These are phyloP conservation scores for Grammothele lineata DNA, from an alignment of 768 basidiomycete species.

Conservation along the genomic window DNA sequence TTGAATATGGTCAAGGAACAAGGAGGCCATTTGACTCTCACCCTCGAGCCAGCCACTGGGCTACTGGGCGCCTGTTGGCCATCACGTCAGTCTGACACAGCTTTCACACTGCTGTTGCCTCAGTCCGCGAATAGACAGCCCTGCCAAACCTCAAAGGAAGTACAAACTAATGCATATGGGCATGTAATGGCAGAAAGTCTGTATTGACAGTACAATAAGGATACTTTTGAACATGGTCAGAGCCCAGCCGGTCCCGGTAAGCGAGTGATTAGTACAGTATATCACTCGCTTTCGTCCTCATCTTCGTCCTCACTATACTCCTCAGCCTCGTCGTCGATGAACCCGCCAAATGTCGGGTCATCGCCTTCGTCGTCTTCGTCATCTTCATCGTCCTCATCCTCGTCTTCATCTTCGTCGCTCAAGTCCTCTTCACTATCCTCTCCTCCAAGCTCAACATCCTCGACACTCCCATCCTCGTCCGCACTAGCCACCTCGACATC, in stretches of 20 bases:
- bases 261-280: neutral
- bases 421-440: slow-evolving; percentile 46
- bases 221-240: slow-evolving; percentile 14
- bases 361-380: slow-evolving; percentile 40
- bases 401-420: slow-evolving; percentile 38
- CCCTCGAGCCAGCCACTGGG: too few species aligned
- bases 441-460: slow-evolving; percentile 72
- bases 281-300: slow-evolving; percentile 33
- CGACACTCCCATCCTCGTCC: slow-evolving; percentile 71
- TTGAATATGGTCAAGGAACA: too few species aligned
- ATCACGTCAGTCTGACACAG: too few species aligned
- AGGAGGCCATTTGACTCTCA: too few species aligned
- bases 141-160: too few species aligned
- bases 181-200: too few species aligned
- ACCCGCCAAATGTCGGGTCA: slow-evolving; percentile 47
- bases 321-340: slow-evolving; percentile 63
- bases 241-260: too few species aligned
- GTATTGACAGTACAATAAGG: neutral
- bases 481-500: slow-evolving; percentile 60
- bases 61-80: too few species aligned
- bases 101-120: too few species aligned
- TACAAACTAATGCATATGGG: too few species aligned
- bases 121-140: too few species aligned
- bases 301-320: slow-evolving; percentile 44
- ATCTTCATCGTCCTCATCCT: slow-evolving; percentile 55